A percentile compares a stretch with the other conserved stretches of the same genome.
Evolutionary conservation across 2,329 filamentous ascomycete genomes (phyloP).

Genomic region (Chaetomiaceae sp.): DNA sequence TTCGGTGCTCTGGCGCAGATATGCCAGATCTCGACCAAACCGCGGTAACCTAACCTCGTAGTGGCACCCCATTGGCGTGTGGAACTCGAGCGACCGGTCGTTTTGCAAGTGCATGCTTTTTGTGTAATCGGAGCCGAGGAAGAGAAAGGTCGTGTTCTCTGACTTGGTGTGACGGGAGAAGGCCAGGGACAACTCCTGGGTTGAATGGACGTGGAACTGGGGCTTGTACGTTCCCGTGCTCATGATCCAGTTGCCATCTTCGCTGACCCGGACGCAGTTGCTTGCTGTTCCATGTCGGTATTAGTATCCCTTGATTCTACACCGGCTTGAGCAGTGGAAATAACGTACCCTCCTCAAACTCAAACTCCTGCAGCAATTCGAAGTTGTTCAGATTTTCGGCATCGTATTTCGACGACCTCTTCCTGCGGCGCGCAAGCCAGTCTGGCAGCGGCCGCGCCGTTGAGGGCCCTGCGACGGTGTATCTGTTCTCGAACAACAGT

Average conservation of each 20-base stretch:
- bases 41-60: constrained; percentile 85
- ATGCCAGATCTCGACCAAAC: constrained; percentile 85
- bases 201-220: constrained; percentile 89
- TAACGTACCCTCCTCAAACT: constrained; percentile 60
- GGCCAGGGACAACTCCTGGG: constrained; percentile 89
- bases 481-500: too few species aligned
- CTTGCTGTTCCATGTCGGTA: constrained; percentile 51
- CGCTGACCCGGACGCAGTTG: constrained; percentile 80
- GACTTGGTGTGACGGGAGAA: constrained; percentile 88
- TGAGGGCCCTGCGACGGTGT: constrained; percentile 89
- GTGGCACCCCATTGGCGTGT: constrained; percentile 82
- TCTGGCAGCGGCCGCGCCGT: constrained; percentile 86
- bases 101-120: constrained; percentile 92
- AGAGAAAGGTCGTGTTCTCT: constrained; percentile 83
- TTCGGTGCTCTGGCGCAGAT: constrained; percentile 64
- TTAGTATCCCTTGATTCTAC: background rate
- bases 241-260: constrained; percentile 97
- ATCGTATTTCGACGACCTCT: constrained; percentile 87
- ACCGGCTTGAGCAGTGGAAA: background rate
- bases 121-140: constrained; percentile 85
- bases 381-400: constrained; percentile 89
- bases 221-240: constrained; percentile 72
- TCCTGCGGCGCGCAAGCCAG: constrained; percentile 87
- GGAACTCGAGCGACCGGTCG: constrained; percentile 88
- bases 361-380: constrained; percentile 94